phyloP scores from a whole-genome alignment of 306 rosid species.

The Gastrolobium villosum region DNA sequence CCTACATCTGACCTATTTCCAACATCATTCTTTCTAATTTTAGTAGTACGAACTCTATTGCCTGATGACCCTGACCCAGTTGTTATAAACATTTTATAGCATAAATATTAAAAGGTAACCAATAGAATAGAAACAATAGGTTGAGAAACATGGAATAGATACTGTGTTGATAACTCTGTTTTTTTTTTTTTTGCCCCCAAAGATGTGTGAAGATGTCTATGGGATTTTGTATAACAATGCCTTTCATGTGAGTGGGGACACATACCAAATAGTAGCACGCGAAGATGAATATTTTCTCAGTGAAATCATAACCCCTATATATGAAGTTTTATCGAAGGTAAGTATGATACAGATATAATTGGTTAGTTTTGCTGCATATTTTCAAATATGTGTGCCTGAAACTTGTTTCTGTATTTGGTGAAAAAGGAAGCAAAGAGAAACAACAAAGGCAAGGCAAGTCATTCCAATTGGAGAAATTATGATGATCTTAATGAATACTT shows the following conservation, averaged over 20 bases:
- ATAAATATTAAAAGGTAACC: background rate
- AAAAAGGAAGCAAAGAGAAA: constrained; percentile 92
- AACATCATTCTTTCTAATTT: constrained; percentile 7
- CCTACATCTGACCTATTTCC: background rate
- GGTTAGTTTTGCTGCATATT: constrained; percentile 42
- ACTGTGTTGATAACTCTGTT: constrained; percentile 32
- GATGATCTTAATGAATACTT: constrained; percentile 98
- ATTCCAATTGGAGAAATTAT: constrained; percentile 96
- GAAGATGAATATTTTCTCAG: constrained; percentile 79
- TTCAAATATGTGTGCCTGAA: constrained; percentile 48
- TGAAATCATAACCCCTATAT: constrained; percentile 78
- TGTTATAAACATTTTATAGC: background rate
- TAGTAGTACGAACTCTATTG: background rate
- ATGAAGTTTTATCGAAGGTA: constrained; percentile 75
- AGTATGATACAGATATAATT: constrained; percentile 39
- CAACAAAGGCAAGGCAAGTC: constrained; percentile 90
- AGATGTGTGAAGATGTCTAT: constrained; percentile 83
- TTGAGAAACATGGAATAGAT: constrained; percentile 6
- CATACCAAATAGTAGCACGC: constrained; percentile 55
- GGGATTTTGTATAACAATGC: constrained; percentile 66
- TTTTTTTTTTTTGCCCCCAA: constrained; percentile 2
- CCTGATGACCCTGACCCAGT: background rate
- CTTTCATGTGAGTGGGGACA: constrained; percentile 63
- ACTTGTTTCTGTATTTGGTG: constrained; percentile 50
- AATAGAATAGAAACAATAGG: background rate